phyloP scores from a whole-genome alignment of 805 yeast genomes.

The Wickerhamomyces bisporus region DNA sequence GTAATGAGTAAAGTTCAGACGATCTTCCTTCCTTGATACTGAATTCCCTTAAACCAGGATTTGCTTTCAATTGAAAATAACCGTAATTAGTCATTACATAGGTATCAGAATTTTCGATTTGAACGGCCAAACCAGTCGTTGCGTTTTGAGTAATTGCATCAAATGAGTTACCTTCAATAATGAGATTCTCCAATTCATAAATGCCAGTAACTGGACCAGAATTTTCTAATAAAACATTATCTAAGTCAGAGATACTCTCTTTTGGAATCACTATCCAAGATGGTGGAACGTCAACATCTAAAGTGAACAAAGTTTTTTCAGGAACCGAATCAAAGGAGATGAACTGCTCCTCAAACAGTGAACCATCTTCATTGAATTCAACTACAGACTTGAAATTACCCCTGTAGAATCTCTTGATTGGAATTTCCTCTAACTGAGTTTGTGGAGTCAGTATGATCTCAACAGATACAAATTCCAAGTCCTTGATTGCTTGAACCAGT shows the following conservation, averaged over 20 bases:
- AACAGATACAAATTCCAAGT: constrained; percentile 46
- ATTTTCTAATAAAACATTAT: constrained; percentile 46
- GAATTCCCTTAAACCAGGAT: constrained; percentile 68
- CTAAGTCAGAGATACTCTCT: constrained; percentile 52
- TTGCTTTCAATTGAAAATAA: constrained; percentile 71
- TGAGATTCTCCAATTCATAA: constrained; percentile 46
- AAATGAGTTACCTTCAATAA: constrained; percentile 68
- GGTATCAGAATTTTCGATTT: constrained; percentile 43
- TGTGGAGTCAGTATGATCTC: constrained; percentile 58
- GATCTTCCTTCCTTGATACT: constrained; percentile 39
- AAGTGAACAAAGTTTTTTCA: constrained; percentile 43
- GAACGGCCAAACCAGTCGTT: constrained; percentile 20
- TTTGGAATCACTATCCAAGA: constrained; percentile 64
- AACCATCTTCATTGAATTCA: constrained; percentile 25
- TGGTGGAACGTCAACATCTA: constrained; percentile 55
- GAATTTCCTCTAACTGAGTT: constrained; percentile 33
- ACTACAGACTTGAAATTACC: constrained; percentile 36
- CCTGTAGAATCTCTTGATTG: constrained; percentile 56
- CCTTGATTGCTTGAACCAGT: constrained; percentile 36
- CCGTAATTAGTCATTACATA: constrained; percentile 77
- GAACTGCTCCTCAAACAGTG: constrained; percentile 19
- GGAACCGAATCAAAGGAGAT: constrained; percentile 46
- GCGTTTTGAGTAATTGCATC: constrained; percentile 29
- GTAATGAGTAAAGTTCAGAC: constrained; percentile 35
- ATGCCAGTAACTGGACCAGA: constrained; percentile 34